These are phyloP conservation scores for Fragilaria crotonensis DNA, from an alignment of 108 stramenopile species.

Conservation along the genomic window DNA sequence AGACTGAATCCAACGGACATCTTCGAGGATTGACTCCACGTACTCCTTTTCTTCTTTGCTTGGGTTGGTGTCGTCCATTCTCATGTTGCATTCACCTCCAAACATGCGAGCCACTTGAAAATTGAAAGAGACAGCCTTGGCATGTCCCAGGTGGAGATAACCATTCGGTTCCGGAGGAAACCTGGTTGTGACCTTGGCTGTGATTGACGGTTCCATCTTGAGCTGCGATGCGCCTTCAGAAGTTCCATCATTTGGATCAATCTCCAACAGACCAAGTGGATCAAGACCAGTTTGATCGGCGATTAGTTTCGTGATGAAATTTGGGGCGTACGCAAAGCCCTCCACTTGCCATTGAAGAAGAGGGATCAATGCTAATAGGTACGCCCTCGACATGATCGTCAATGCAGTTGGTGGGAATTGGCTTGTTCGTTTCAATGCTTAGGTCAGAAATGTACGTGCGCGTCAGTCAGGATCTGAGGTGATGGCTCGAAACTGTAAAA, in stretches of 20 bases:
- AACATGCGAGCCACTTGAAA: conserved; percentile 82
- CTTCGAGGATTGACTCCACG: conserved; percentile 79
- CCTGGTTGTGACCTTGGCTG: conserved; percentile 56
- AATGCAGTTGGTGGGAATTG: no score
- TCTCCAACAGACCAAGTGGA: conserved; percentile 44
- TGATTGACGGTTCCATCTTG: background rate
- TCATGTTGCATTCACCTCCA: conserved; percentile 76
- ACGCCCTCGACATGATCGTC: background rate
- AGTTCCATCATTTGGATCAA: background rate
- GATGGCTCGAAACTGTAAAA: no score
- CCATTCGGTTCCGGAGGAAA: conserved; percentile 99
- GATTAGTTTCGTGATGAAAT: conserved; percentile 85
- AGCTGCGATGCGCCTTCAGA: background rate
- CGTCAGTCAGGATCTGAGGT: no score
- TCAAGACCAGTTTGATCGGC: conserved; percentile 50
- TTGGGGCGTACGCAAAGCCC: conserved; percentile 79
- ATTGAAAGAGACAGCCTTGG: conserved; percentile 90
- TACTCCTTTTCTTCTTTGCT: conserved; percentile 83
- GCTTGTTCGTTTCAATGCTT: background rate
- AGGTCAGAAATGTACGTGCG: no score
- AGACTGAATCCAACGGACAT: conserved; percentile 80
- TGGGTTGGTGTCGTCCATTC: conserved; percentile 92
- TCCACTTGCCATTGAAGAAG: conserved; percentile 6
- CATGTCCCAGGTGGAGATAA: conserved; percentile 98
- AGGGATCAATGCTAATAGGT: no score